phyloP scores from a whole-genome alignment of 352 stramenopile genomes.

The Globisporangium megalacanthum region DNA sequence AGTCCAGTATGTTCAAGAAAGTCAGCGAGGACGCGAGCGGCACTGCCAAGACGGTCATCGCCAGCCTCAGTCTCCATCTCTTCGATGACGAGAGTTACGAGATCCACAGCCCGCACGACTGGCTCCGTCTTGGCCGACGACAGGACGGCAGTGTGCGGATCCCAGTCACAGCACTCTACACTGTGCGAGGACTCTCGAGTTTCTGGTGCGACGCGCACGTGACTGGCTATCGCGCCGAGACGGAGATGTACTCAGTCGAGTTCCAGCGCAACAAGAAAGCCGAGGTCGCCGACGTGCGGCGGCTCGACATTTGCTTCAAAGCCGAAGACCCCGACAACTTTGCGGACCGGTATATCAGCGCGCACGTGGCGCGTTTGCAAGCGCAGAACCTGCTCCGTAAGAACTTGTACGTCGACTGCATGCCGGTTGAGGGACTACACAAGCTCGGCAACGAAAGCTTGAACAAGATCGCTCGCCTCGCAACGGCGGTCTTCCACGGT shows the following conservation, averaged over 20 bases:
- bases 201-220: constrained; percentile 67
- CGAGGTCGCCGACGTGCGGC: constrained; percentile 42
- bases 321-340: constrained; percentile 74
- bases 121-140: constrained; percentile 50
- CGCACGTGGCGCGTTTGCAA: constrained; percentile 48
- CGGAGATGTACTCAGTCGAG: constrained; percentile 43
- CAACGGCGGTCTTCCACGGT: constrained; percentile 58
- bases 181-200: constrained; percentile 44
- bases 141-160: constrained; percentile 52
- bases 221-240: constrained; percentile 37
- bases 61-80: constrained; percentile 49
- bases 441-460: constrained; percentile 77
- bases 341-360: constrained; percentile 61
- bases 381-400: constrained; percentile 66
- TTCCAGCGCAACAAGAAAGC: constrained; percentile 65
- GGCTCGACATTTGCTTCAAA: constrained; percentile 79
- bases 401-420: constrained; percentile 84
- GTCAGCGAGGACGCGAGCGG: constrained; percentile 41
- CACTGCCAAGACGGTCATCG: constrained; percentile 44
- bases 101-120: constrained; percentile 51
- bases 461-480: constrained; percentile 67
- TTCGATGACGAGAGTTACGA: constrained; percentile 86
- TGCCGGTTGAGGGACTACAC: constrained; percentile 77
- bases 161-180: constrained; percentile 67
- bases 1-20: constrained; percentile 28